Base-by-base conservation (phyloP, 495 filamentous ascomycete genomes). In the Hypoxylon cercidicola region DNA sequence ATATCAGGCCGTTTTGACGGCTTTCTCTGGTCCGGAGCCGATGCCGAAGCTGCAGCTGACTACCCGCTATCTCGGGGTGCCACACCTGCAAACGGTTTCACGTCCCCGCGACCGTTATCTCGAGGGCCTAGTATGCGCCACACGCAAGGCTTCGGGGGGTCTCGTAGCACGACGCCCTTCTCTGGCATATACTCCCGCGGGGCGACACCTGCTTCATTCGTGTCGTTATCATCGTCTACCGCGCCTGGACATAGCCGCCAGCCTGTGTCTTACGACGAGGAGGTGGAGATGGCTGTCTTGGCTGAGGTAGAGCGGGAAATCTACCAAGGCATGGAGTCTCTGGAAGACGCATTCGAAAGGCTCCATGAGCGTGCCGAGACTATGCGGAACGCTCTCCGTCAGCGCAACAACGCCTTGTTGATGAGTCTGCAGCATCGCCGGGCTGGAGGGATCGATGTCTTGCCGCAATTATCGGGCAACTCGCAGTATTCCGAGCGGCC, bases 1-100 rank as follows among this genome's bases (percentile, higher is more conserved):
- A 91, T 89, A 23, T 97, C 94, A 0, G 96, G 96, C 21, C 92
- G 94, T 35, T 98, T 99, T 70, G 95, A 99, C 72, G 94, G 94
- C 4, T 98, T 99, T 78, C 85, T 99, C 16, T 95, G 93, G 86
- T 93, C 91, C 41, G 93, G 93, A n/a, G 91, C 90, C 30, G 93
- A 97, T 66, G 84, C 85, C 55, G 81, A 81, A 25, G 64, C 72
- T 18, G 70, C 69, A 1, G 72, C 65, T 23, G 77, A 80, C 23
- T 77, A 76, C n/a, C 77, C 80, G 28, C 25, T 63, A n/a, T 88
- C 87, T 15, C 81, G 85, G 10, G 79, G 82, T 21, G 78, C 84
- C 16, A 86, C 85, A 1, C 82, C 83, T 6, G 78, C 77, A 12
- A 82, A 75, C 68, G 74, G 69, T 48, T 78, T 83, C 63, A 78